Evolutionary conservation across 208 protist species (phyloP).

Genomic region (Kentomonas sorsogonicus): DNA sequence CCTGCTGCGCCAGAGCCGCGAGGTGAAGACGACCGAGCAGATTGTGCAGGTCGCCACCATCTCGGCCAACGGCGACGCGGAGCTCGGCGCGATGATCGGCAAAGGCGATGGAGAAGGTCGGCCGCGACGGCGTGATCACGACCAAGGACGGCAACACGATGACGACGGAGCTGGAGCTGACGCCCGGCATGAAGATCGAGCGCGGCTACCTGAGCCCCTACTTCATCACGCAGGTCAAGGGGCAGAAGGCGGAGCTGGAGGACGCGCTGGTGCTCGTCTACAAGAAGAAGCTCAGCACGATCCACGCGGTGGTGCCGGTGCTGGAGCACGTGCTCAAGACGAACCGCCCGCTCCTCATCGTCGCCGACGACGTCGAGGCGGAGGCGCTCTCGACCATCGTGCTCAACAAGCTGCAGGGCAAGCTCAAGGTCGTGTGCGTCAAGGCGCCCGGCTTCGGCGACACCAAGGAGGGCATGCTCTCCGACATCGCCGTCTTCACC

Average conservation of each 20-base stretch:
- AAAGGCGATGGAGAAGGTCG: slow-evolving; percentile 98
- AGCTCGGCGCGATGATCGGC: slow-evolving; percentile 97
- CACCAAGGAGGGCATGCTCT: slow-evolving; percentile 95
- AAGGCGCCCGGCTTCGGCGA: slow-evolving; percentile 99
- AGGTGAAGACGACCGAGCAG: slow-evolving; percentile 94
- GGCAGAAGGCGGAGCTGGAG: slow-evolving; percentile 94
- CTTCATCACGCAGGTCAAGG: slow-evolving; percentile 98
- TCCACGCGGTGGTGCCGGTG: slow-evolving; percentile 85
- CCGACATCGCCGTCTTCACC: slow-evolving; percentile 98
- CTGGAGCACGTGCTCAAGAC: slow-evolving; percentile 87
- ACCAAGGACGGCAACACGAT: slow-evolving; percentile 98
- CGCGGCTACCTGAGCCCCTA: slow-evolving; percentile 98
- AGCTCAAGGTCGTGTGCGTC: slow-evolving; percentile 88
- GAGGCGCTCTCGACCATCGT: slow-evolving; percentile 93
- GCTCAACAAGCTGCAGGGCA: slow-evolving; percentile 84
- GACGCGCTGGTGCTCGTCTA: slow-evolving; percentile 94
- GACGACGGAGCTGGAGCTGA: slow-evolving; percentile 96
- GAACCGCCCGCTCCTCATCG: slow-evolving; percentile 96
- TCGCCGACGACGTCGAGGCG: slow-evolving; percentile 98
- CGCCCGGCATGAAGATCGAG: slow-evolving; percentile 98
- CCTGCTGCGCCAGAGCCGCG: slow-evolving; percentile 89
- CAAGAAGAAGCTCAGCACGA: slow-evolving; percentile 94
- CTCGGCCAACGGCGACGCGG: slow-evolving; percentile 98
- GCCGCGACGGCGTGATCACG: slow-evolving; percentile 99
- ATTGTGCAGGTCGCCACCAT: slow-evolving; percentile 98